phyloP scores from a whole-genome alignment of 371 early-diverging fungal species.

The Lichtheimia ramosa region DNA sequence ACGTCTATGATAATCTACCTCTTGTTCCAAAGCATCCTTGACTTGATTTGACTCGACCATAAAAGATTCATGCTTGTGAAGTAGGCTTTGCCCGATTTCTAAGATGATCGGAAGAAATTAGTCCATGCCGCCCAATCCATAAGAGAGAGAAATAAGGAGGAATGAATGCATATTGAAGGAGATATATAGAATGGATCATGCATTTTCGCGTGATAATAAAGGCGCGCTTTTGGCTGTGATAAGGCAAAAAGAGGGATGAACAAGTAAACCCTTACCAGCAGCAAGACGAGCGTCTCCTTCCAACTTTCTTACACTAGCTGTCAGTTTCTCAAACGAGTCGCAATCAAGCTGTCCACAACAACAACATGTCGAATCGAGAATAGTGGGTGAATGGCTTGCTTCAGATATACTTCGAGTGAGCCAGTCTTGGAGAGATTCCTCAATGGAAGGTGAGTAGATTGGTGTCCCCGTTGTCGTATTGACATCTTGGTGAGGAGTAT shows the following conservation, averaged over 20 bases:
- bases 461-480: not conserved
- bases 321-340: constrained; percentile 22
- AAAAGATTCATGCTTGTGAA: constrained; percentile 43
- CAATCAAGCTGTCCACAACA: constrained; percentile 41
- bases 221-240: too few species aligned
- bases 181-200: too few species aligned
- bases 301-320: constrained; percentile 33
- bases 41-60: constrained; percentile 29
- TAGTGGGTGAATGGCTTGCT: constrained; percentile 12
- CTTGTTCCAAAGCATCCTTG: constrained; percentile 26
- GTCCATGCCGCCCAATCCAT: too few species aligned
- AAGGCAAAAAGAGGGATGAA: too few species aligned
- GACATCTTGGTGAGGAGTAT: not conserved
- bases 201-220: too few species aligned
- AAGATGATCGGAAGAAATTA: not conserved
- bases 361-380: constrained; percentile 25
- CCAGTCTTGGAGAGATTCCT: constrained; percentile 47
- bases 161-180: not conserved
- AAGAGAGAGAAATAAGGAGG: not conserved
- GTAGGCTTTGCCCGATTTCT: constrained; percentile 49
- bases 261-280: constrained; percentile 31
- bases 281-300: constrained; percentile 46
- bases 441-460: constrained; percentile 17
- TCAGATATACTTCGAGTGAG: constrained; percentile 25
- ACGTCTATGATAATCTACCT: constrained; percentile 19